Evolutionary conservation across 1,284 basidiomycete species (phyloP), one percentile per base, ranked within the genome.

Genomic region (Ustilago bromivora): DNA sequence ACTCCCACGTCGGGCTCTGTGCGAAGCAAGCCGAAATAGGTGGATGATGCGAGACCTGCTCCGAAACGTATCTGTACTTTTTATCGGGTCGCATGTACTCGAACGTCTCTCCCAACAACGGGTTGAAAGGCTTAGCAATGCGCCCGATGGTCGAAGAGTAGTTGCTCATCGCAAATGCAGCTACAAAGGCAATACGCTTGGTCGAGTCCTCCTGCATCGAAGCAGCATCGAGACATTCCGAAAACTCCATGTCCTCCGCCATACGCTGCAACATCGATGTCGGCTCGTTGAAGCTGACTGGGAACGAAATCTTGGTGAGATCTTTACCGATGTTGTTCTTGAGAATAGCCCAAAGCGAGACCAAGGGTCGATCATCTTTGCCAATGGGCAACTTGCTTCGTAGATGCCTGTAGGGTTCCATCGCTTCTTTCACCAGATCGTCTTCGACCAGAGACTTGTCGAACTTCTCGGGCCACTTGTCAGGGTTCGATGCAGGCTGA

Each of bases 251-350:
- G 77, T 88, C 87, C 71, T 88, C 87, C 10, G 88, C 88, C 88
- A 90, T 90, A 51, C 89, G 86, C 83, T 90, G 89, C n/a, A 98
- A 87, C 96, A 99, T 98, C 79, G 94, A 96, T 52, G 84, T 85
- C 10, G 84, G 84, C 68, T 85, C 84, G 87, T 98, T 99, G 87
- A 98, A 98, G 87, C 92, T 94, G 58, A 98, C 95, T 0, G 96
- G 96, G 88, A 98, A 97, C 83, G 91, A 92, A 76, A 98, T 98
- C 89, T 91, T 96, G 49, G 96, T 98, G 82, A 98, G 88, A 86
- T 98, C 96, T 88, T 98, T 98, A 76, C 96, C 96, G 70, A 99
- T 97, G 76, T 92, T 94, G 76, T 94, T 92, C 88, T 98, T 99
- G 88, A 99, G 88, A 68, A 98, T 96, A 38, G 92, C 92, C 96